Conservation (phyloP, 768 basidiomycete species). For the Collybiopsis confluens region DNA sequence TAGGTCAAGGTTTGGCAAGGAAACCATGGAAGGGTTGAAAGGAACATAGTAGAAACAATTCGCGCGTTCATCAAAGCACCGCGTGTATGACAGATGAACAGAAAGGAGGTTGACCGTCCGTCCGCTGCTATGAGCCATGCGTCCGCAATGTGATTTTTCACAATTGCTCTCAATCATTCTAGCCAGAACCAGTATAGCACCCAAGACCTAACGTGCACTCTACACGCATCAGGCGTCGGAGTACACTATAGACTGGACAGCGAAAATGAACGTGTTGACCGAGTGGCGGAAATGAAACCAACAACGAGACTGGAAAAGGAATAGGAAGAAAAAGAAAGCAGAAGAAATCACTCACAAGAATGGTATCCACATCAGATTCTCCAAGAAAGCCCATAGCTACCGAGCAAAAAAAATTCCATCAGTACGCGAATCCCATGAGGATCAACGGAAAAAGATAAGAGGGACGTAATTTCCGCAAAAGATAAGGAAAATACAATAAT, state of each 20-base stretch:
- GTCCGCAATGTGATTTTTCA: too few species aligned
- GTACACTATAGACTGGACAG: too few species aligned
- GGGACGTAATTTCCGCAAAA: conserved; percentile 18
- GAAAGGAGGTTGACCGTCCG: not conserved
- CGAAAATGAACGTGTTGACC: too few species aligned
- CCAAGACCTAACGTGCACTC: too few species aligned
- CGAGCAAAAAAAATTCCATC: not conserved
- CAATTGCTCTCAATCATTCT: too few species aligned
- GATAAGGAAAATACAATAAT: conserved; percentile 23
- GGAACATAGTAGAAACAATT: too few species aligned
- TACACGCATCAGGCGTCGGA: too few species aligned
- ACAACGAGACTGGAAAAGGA: not conserved
- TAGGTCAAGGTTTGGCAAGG: not conserved
- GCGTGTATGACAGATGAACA: too few species aligned
- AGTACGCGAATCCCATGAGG: not conserved
- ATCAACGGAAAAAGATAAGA: too few species aligned
- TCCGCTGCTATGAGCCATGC: not conserved
- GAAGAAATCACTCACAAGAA: conserved; percentile 57
- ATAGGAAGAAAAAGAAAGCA: conserved; percentile 6
- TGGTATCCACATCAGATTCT: conserved; percentile 65
- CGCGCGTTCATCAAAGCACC: not conserved
- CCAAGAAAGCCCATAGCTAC: conserved; percentile 42
- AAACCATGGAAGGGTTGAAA: too few species aligned
- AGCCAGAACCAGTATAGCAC: too few species aligned
- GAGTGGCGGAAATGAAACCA: too few species aligned